A percentile compares a stretch with the other conserved stretches of the same genome.
phyloP scores from a whole-genome alignment of 805 yeast genomes.

The Ogataea thermomethanolica region DNA sequence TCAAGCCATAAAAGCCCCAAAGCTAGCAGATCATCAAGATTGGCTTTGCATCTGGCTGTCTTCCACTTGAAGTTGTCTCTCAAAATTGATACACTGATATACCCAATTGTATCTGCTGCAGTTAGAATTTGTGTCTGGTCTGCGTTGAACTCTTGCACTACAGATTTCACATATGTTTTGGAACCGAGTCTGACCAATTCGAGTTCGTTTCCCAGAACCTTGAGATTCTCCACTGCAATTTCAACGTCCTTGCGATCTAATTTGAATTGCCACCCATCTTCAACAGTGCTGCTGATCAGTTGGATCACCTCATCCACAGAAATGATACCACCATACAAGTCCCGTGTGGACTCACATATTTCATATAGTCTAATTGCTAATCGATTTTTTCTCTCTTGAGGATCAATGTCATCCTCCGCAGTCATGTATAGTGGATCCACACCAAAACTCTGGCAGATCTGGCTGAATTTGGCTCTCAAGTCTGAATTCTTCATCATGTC shows the following conservation, averaged over 20 bases:
- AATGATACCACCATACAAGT: conserved; percentile 79
- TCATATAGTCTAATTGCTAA: conserved; percentile 74
- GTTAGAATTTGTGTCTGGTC: conserved; percentile 75
- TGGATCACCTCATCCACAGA: conserved; percentile 51
- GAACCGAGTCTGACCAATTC: conserved; percentile 57
- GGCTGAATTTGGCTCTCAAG: conserved; percentile 67
- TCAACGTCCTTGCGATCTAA: conserved; percentile 50
- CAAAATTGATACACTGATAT: conserved; percentile 58
- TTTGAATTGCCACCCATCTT: conserved; percentile 28
- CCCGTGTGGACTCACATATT: conserved; percentile 64
- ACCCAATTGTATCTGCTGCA: conserved; percentile 75
- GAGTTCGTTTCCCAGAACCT: conserved; percentile 66
- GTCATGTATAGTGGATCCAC: conserved; percentile 68
- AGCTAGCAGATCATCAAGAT: conserved; percentile 74
- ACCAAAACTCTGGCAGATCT: conserved; percentile 76
- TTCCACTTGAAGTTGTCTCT: conserved; percentile 80
- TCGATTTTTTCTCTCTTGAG: conserved; percentile 58
- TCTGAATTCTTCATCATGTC: conserved; percentile 63
- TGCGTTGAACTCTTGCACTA: conserved; percentile 57
- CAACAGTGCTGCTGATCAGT: conserved; percentile 25
- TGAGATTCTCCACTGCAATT: conserved; percentile 50
- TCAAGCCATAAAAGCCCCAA: conserved; percentile 88
- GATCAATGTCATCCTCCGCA: conserved; percentile 29
- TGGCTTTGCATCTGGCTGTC: conserved; percentile 52
- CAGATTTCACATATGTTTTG: conserved; percentile 55